Conservation (phyloP, 2,329 filamentous ascomycete genomes). For the Aspergillus uvarum region DNA sequence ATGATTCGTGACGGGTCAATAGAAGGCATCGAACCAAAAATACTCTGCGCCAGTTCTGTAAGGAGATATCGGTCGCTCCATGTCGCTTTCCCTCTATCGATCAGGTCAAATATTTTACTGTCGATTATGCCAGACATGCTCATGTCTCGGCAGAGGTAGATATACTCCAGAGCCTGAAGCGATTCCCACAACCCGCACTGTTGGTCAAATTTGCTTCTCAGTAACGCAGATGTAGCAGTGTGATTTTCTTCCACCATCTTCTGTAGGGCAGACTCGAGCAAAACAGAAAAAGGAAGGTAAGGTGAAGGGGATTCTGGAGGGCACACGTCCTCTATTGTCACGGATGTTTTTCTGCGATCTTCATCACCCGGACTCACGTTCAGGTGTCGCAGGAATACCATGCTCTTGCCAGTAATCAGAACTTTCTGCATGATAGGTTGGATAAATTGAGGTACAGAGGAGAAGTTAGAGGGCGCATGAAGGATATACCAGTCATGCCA, state of each 20-base stretch:
- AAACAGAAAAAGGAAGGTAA: conserved; percentile 55
- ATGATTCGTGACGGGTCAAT: conserved; percentile 64
- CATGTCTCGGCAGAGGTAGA: conserved; percentile 79
- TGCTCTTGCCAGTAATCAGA: conserved; percentile 84
- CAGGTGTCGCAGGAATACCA: conserved; percentile 76
- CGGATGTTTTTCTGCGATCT: conserved; percentile 36
- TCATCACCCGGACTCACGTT: conserved; percentile 43
- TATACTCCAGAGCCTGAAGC: conserved; percentile 64
- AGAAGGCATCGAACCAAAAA: conserved; percentile 56
- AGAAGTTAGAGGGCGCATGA: conserved; percentile 54
- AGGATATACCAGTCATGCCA: conserved; percentile 77
- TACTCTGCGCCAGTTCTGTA: conserved; percentile 72
- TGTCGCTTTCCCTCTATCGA: conserved; percentile 59
- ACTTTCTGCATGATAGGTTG: conserved; percentile 68
- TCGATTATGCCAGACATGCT: conserved; percentile 65
- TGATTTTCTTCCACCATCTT: conserved; percentile 76
- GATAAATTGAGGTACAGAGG: conserved; percentile 74
- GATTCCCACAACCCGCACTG: conserved; percentile 66
- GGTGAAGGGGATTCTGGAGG: conserved; percentile 40
- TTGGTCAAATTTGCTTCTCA: conserved; percentile 67
- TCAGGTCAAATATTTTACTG: conserved; percentile 68
- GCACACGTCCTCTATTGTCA: conserved; percentile 32
- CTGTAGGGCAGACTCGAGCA: conserved; percentile 70
- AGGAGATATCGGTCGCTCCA: conserved; percentile 84
- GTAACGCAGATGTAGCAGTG: conserved; percentile 63